Base-by-base conservation (phyloP, 495 filamentous ascomycete species). In the Penicillium simplicissimum region DNA sequence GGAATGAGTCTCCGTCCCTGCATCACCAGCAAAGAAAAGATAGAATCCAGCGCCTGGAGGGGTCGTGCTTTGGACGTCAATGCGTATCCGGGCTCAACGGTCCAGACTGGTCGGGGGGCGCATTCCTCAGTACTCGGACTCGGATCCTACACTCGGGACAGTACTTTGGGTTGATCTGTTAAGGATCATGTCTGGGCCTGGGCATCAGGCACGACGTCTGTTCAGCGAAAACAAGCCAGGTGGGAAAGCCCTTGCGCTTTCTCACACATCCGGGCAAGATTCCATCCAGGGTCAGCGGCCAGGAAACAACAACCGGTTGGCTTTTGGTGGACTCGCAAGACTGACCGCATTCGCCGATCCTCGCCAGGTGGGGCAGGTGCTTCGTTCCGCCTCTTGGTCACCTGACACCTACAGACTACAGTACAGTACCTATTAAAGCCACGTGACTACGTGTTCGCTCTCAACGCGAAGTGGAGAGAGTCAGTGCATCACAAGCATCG, bases 371-470 rank as follows among this genome's bases (percentile, higher is more conserved):
- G 62, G 61, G 57, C 59, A 8, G 28, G 3, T 40, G 51, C 61
- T 64, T 59, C 58, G 31, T 11, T 60, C 28, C 59, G 21, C 56
- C 10, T n/a, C 13, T 34, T 34, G 17, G 21, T 25, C 36, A n/a
- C n/a, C n/a, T n/a, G n/a, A n/a, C n/a, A n/a, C n/a, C n/a, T n/a
- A n/a, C n/a, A n/a, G n/a, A n/a, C n/a, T n/a, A n/a, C n/a, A n/a
- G n/a, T n/a, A n/a, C n/a, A n/a, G n/a, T n/a, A n/a, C n/a, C n/a
- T n/a, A 58, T 47, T n/a, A 10, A 8, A 31, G 25, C 1, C 71
- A 75, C 69, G 71, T 75, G 73, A 71, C 52, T 66, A 69, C 73
- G 71, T 69, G 73, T 73, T 73, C 59, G 58, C 63, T 52, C 63
- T 7, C 49, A 56, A 63, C 71, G 71, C 73, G 73, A 53, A 63